phyloP scores from a whole-genome alignment of 2,329 filamentous ascomycete genomes.

The Exophiala lecanii-corni region DNA sequence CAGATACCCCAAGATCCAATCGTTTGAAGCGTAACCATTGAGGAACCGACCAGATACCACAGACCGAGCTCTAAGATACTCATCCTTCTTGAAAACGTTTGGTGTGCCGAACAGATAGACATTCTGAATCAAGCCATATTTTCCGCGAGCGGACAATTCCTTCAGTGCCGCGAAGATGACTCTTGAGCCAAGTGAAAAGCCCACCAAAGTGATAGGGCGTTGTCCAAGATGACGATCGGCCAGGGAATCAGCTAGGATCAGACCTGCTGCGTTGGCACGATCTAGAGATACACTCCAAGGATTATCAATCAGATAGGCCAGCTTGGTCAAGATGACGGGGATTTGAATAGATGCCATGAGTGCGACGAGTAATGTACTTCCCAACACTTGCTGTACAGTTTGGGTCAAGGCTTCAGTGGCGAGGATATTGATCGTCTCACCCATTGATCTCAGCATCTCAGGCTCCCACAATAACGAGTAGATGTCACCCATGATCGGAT shows the following conservation, averaged over 20 bases:
- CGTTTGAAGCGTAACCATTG: constrained; percentile 88
- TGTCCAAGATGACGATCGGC: constrained; percentile 88
- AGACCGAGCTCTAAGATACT: constrained; percentile 74
- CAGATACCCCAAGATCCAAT: constrained; percentile 95
- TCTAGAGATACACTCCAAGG: constrained; percentile 97
- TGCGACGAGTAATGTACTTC: constrained; percentile 78
- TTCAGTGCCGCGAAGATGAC: constrained; percentile 89
- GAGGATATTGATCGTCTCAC: constrained; percentile 96
- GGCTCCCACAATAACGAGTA: constrained; percentile 98
- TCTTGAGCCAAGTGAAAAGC: constrained; percentile 86
- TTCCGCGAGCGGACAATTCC: constrained; percentile 79
- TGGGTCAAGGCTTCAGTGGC: constrained; percentile 97
- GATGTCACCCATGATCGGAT: constrained; percentile 96
- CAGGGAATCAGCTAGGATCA: constrained; percentile 90
- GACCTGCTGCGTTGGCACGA: constrained; percentile 78
- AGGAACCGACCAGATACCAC: constrained; percentile 89
- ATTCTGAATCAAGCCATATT: constrained; percentile 84
- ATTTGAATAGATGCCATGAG: constrained; percentile 90
- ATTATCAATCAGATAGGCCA: constrained; percentile 95
- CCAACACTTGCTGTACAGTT: constrained; percentile 91
- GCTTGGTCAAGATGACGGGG: constrained; percentile 87
- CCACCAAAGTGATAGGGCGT: constrained; percentile 85
- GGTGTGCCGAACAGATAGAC: constrained; percentile 93
- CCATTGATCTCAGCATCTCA: constrained; percentile 96
- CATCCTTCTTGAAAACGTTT: constrained; percentile 84